Evolutionary conservation across 768 basidiomycete genomes (phyloP).

Genomic region (Termitomyces sp.): DNA sequence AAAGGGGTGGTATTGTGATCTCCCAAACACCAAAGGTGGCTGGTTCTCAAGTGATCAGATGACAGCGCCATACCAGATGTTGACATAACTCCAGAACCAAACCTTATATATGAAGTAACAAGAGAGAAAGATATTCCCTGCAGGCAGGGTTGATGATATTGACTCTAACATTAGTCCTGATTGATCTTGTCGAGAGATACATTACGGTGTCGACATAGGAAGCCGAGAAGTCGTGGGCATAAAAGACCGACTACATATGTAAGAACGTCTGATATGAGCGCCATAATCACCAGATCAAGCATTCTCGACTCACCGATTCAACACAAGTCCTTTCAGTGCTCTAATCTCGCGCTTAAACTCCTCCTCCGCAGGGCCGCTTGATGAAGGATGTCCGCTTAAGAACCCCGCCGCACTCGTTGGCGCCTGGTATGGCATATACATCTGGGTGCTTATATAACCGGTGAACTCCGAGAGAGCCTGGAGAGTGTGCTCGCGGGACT

Average conservation of each 20-base stretch:
- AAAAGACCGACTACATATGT: constrained; percentile 32
- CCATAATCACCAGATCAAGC: neutral
- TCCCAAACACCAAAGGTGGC: constrained; percentile 94
- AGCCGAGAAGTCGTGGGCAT: constrained; percentile 27
- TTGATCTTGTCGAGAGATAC: neutral
- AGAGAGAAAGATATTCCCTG: neutral
- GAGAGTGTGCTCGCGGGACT: constrained; percentile 54
- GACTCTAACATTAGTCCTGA: neutral
- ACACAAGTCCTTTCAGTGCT: constrained; percentile 71
- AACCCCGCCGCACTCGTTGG: constrained; percentile 23
- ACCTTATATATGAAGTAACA: neutral
- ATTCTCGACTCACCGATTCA: constrained; percentile 53
- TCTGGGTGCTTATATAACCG: constrained; percentile 72
- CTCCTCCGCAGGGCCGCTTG: constrained; percentile 47
- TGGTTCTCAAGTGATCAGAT: neutral
- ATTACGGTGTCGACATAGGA: constrained; percentile 5
- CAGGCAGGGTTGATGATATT: neutral
- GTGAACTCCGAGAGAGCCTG: constrained; percentile 69
- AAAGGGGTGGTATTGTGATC: constrained; percentile 63
- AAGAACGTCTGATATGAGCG: neutral
- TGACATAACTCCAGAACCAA: neutral
- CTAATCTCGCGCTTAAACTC: constrained; percentile 71
- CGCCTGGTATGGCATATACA: constrained; percentile 49
- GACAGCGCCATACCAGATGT: neutral
- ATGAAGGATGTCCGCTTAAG: constrained; percentile 16